Evolutionary conservation across 2,329 filamentous ascomycete species (phyloP), one percentile per base, ranked within the genome.

Genomic region (Microdochium trichocladiopsis): DNA sequence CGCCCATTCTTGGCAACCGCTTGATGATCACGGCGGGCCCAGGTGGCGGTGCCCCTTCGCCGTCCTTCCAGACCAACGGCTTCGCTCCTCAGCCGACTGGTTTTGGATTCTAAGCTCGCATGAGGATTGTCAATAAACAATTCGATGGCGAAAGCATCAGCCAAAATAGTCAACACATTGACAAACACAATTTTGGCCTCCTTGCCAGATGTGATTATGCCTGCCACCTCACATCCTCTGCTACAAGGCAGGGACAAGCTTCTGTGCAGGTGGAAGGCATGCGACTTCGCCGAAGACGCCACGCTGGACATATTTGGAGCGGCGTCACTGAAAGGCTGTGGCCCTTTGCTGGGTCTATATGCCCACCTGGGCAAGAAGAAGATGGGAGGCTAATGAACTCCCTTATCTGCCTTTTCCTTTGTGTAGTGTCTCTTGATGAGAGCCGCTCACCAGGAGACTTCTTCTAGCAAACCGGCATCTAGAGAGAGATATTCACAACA

Each of bases 1-100:
- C 90, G 1, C 94, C 94, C 4, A 97, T 99, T 63, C 82, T 99
- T 24, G 92, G 93, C 51, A 87, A 85, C 58, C 85, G 94, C 51
- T 81, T 99, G 50, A 95, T 99, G 92, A 88, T 99, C 61, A 99
- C 94, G 36, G 91, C 95, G 64, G 94, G 92, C 10, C 90, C 93
- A 23, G 76, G 77, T 65, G 69, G 76, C 58, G 69, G 64, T 52
- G 69, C 84, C 52, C 86, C 88, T 10, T 80, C 82, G 50, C 83
- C 87, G 3, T 95, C 85, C 63, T 81, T 80, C 49, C 89, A 94
- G 65, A 78, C 89, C 22, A 97, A 96, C 66, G 93, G 93, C 53
- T 90, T 96, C 63, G 86, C 87, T 54, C 88, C 92, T 53, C 92
- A 96, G 75, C 81, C 88, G 50, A 97, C 93, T 58, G 91, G 88